These are phyloP conservation scores for Vitis labrusca DNA, from an alignment of 164 flowering plant genomes.

Conservation along the genomic window DNA sequence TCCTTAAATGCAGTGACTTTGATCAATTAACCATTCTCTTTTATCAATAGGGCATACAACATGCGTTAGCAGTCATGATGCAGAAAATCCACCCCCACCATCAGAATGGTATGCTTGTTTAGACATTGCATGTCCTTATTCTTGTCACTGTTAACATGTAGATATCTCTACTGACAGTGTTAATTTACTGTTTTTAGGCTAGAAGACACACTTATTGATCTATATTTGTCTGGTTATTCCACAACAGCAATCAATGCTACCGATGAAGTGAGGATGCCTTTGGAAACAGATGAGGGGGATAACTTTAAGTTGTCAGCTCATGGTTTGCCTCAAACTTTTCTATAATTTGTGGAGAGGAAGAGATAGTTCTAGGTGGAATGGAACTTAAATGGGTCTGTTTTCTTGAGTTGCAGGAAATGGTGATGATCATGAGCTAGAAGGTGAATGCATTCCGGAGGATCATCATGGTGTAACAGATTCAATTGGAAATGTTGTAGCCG, in stretches of 20 bases:
- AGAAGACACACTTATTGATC: conserved; percentile 90
- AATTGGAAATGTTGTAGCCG: conserved; percentile 29
- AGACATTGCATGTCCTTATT: background rate
- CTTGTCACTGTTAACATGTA: background rate
- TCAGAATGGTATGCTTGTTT: conserved; percentile 72
- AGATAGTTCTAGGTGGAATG: background rate
- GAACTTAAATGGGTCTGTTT: conserved; percentile 10
- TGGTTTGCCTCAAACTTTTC: conserved; percentile 26
- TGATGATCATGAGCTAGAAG: conserved; percentile 46
- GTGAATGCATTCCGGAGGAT: conserved; percentile 62
- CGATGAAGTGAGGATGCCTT: conserved; percentile 24
- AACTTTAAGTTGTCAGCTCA: conserved; percentile 15
- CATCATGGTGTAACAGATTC: conserved; percentile 26
- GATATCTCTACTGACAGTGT: conserved; percentile 4
- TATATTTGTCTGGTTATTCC: conserved; percentile 77
- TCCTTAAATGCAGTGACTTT: background rate
- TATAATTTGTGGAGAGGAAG: conserved; percentile 1
- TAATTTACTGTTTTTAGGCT: conserved; percentile 50
- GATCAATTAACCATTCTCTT: conserved; percentile 5
- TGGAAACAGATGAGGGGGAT: conserved; percentile 28
- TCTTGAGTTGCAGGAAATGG: conserved; percentile 32
- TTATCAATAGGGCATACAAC: conserved; percentile 31
- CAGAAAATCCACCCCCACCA: conserved; percentile 62
- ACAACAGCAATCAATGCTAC: conserved; percentile 22
- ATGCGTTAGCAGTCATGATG: conserved; percentile 9